Conservation (phyloP, 805 yeast genomes). For the Sugiyamaella valdiviana region DNA sequence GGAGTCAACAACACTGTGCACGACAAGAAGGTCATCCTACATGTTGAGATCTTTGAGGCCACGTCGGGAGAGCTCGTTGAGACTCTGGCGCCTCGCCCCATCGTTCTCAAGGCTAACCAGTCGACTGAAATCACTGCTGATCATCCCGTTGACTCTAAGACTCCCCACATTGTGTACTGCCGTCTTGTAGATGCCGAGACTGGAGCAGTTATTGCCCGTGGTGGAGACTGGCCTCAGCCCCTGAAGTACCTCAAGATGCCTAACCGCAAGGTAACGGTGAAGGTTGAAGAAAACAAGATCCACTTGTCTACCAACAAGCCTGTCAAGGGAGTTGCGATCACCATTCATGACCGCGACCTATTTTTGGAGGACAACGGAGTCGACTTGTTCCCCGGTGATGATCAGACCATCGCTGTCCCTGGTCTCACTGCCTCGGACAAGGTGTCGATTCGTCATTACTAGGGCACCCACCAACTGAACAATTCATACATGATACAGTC, state of each 20-base stretch:
- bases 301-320: conserved; percentile 33
- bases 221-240: conserved; percentile 49
- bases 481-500: neutral
- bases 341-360: conserved; percentile 26
- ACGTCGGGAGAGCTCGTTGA: conserved; percentile 31
- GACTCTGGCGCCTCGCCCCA: conserved; percentile 1
- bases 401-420: conserved; percentile 15
- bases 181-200: conserved; percentile 14
- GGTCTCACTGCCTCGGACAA: conserved; percentile 15
- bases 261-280: conserved; percentile 23
- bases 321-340: conserved; percentile 41
- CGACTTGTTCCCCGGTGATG: conserved; percentile 41
- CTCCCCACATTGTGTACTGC: conserved; percentile 19
- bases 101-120: conserved; percentile 25
- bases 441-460: conserved; percentile 16
- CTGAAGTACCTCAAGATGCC: conserved; percentile 37
- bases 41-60: conserved; percentile 31
- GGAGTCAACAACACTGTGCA: conserved; percentile 33
- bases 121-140: conserved; percentile 30
- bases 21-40: conserved; percentile 24
- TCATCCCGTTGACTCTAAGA: conserved; percentile 12
- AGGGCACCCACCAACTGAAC: neutral
- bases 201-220: conserved; percentile 29
- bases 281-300: conserved; percentile 27
- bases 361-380: conserved; percentile 42